Conservation (phyloP, 192 early-diverging fungal species). For the Coemansia sp. region DNA sequence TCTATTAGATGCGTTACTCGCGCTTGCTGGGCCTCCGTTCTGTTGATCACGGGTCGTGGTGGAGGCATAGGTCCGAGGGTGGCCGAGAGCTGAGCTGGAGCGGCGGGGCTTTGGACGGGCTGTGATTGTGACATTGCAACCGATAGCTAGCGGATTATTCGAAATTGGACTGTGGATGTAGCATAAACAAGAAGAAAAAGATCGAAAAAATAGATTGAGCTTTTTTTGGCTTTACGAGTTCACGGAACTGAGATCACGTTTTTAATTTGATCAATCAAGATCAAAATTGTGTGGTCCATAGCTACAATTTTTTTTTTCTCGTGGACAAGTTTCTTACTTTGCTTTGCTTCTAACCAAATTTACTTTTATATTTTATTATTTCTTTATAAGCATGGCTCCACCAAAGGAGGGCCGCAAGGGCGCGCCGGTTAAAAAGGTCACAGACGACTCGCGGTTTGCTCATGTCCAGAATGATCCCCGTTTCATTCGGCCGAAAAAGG, state of each 20-base stretch:
- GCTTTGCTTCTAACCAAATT: not conserved
- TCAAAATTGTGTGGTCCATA: not conserved
- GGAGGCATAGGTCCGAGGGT: not conserved
- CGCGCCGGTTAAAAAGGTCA: slow-evolving; percentile 48
- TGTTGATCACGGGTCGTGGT: not conserved
- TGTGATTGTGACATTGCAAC: not conserved
- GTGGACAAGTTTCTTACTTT: not conserved
- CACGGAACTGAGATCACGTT: not conserved
- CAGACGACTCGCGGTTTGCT: slow-evolving; percentile 72
- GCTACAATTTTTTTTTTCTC: not conserved
- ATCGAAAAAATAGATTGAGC: not conserved
- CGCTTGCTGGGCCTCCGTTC: slow-evolving; percentile 1
- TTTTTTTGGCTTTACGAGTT: not conserved
- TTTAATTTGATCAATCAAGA: not conserved
- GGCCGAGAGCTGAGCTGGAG: not conserved
- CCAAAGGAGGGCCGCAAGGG: slow-evolving; percentile 11
- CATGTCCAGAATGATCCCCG: slow-evolving; percentile 83
- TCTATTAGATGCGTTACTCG: not conserved
- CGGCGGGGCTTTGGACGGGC: not conserved
- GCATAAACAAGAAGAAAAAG: not conserved
- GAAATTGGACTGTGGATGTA: not conserved
- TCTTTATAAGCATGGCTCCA: slow-evolving; percentile 25
- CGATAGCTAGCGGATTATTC: not conserved
- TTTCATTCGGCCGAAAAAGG: slow-evolving; percentile 73
- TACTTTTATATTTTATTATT: not conserved